Base-by-base conservation (phyloP, 2,329 filamentous ascomycete species). In the Colletotrichum viniferum region DNA sequence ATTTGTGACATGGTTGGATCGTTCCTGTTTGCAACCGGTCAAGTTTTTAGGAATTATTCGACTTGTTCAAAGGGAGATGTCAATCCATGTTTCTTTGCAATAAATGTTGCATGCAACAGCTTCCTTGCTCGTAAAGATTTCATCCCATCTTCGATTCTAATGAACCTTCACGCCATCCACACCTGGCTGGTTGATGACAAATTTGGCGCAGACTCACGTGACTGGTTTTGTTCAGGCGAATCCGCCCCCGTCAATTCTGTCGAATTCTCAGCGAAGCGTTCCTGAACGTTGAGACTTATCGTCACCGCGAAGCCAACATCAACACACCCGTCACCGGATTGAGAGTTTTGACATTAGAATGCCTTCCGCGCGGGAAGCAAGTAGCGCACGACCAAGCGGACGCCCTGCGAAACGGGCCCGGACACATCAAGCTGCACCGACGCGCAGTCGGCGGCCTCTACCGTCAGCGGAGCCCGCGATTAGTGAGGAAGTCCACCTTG, bases 281-380 rank as follows among this genome's bases (percentile, higher is more conserved):
- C n/a, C n/a, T 52, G 1, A 48, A 21, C 2, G 1, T 48, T 13
- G 10, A 13, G 1, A 1, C 1, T 21, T 1, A 13, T 21, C 7
- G 43, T 2, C 12, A 48, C 5, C 43, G 10, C 10, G n/a, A 52
- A 13, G 43, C n/a, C 43, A 21, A 21, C 43, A 21, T 21, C n/a
- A 52, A 0, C n/a, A 21, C 43, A 21, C n/a, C n/a, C n/a, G n/a
- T n/a, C n/a, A n/a, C n/a, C n/a, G n/a, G n/a, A n/a, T n/a, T n/a
- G n/a, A n/a, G n/a, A n/a, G n/a, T n/a, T n/a, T n/a, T n/a, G n/a
- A n/a, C n/a, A n/a, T n/a, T n/a, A n/a, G n/a, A 1, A 52, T 52
- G 43, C 2, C 43, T 52, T 0, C n/a, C 43, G 0, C 43, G n/a
- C 43, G 43, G 2, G 43, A 52, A 12, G 43, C 43, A 52, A 21